Evolutionary conservation across 768 basidiomycete genomes (phyloP).

Genomic region (Boletales sp.): DNA sequence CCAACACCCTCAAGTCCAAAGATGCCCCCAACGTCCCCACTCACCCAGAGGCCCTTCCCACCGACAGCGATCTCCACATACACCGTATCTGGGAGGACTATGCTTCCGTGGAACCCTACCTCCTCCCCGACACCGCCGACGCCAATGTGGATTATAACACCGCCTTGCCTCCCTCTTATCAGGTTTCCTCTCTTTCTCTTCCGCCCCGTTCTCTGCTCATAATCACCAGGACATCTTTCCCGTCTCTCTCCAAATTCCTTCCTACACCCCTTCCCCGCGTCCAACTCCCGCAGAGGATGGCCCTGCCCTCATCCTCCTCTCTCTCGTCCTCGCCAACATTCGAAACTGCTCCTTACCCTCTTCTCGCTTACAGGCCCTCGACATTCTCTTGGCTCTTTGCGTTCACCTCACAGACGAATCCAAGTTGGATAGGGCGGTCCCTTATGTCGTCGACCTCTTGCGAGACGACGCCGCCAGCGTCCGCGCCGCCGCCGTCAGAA

Average conservation of each 20-base stretch:
- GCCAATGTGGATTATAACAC: conserved; percentile 46
- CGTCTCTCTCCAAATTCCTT: conserved; percentile 66
- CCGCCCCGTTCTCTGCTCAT: not conserved
- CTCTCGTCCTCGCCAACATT: conserved; percentile 83
- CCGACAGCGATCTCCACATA: conserved; percentile 81
- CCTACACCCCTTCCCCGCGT: conserved; percentile 34
- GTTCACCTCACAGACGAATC: conserved; percentile 90
- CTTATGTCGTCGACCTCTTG: conserved; percentile 85
- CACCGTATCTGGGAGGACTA: conserved; percentile 88
- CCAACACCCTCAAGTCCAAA: conserved; percentile 7
- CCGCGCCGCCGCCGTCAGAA: conserved; percentile 72
- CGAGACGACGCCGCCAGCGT: conserved; percentile 85
- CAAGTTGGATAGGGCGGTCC: conserved; percentile 89
- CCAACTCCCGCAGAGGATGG: conserved; percentile 77
- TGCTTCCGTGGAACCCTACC: conserved; percentile 72
- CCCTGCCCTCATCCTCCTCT: conserved; percentile 83
- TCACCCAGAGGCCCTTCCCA: conserved; percentile 47
- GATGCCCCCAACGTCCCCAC: conserved; percentile 7
- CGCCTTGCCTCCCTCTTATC: conserved; percentile 41
- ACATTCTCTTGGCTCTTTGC: conserved; percentile 80
- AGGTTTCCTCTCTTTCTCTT: conserved; percentile 37
- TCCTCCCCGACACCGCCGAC: conserved; percentile 44
- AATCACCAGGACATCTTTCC: conserved; percentile 67
- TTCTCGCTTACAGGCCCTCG: conserved; percentile 81
- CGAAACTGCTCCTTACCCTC: conserved; percentile 84